Evolutionary conservation across 495 filamentous ascomycete genomes (phyloP).

Genomic region (Chaetomidium leptoderma): DNA sequence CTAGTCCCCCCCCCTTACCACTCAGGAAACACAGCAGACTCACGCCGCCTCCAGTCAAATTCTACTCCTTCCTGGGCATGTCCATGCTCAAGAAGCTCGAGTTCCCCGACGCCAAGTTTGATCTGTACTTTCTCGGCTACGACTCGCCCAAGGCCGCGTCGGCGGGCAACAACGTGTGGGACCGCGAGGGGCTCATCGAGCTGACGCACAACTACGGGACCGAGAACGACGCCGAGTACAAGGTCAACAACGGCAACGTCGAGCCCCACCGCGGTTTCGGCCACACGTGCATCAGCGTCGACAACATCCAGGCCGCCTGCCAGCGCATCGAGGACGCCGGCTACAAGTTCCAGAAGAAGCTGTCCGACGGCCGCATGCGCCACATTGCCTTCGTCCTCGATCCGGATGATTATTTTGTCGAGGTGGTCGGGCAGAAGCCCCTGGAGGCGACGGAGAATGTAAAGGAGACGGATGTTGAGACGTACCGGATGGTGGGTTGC

Average conservation of each 20-base stretch:
- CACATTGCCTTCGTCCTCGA: slow-evolving; percentile 90
- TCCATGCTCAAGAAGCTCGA: slow-evolving; percentile 72
- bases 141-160: slow-evolving; percentile 60
- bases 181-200: slow-evolving; percentile 86
- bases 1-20: not conserved
- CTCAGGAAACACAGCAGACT: not conserved
- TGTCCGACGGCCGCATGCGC: slow-evolving; percentile 82
- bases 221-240: slow-evolving; percentile 78
- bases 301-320: slow-evolving; percentile 88
- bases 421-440: slow-evolving; percentile 53
- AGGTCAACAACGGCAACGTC: slow-evolving; percentile 80
- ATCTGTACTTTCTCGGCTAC: slow-evolving; percentile 81
- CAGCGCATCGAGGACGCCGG: slow-evolving; percentile 81
- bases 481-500: slow-evolving; percentile 42
- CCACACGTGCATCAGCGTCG: slow-evolving; percentile 81
- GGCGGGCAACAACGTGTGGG: slow-evolving; percentile 61
- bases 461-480: slow-evolving; percentile 37
- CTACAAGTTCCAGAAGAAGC: slow-evolving; percentile 89
- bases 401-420: slow-evolving; percentile 91
- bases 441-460: slow-evolving; percentile 37
- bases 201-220: slow-evolving; percentile 97
- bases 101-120: slow-evolving; percentile 74
- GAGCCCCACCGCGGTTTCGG: slow-evolving; percentile 87
- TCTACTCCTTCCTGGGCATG: slow-evolving; percentile 92
- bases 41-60: slow-evolving; percentile 58